Percentiles rank a stretch among this genome's conserved stretches.
Evolutionary conservation across 208 protist genomes (phyloP).

Genomic region (Naegleria fowleri): DNA sequence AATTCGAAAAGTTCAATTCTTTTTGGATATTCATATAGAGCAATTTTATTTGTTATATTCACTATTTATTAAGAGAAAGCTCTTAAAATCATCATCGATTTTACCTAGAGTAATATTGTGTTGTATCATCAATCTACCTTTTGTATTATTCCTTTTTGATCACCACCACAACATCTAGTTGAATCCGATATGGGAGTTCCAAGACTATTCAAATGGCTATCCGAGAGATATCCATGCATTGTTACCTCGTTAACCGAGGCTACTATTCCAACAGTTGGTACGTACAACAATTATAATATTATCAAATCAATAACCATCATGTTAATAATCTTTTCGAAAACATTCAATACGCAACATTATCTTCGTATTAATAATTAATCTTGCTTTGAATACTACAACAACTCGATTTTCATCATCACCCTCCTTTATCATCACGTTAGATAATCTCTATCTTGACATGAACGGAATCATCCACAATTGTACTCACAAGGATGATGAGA

Average conservation of each 20-base stretch:
- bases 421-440: conserved; percentile 84
- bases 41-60: too few relatives aligned
- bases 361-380: too few relatives aligned
- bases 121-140: too few relatives aligned
- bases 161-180: too few relatives aligned
- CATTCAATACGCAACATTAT: too few relatives aligned
- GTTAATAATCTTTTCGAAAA: background rate
- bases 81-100: too few relatives aligned
- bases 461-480: conserved; percentile 99
- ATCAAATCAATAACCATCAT: background rate
- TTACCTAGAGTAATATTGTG: too few relatives aligned
- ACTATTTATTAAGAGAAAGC: too few relatives aligned
- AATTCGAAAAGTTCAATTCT: too few relatives aligned
- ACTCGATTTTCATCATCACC: background rate
- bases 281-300: background rate
- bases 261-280: conserved; percentile 27
- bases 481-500: conserved; percentile 88
- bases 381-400: too few relatives aligned
- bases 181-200: conserved; percentile 53
- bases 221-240: conserved; percentile 47
- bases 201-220: conserved; percentile 56
- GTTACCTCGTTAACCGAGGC: conserved; percentile 39
- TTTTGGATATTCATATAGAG: too few relatives aligned
- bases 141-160: too few relatives aligned
- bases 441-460: conserved; percentile 99